Base-by-base conservation (phyloP, 2,329 filamentous ascomycete genomes). In the Aplosporella prunicola region DNA sequence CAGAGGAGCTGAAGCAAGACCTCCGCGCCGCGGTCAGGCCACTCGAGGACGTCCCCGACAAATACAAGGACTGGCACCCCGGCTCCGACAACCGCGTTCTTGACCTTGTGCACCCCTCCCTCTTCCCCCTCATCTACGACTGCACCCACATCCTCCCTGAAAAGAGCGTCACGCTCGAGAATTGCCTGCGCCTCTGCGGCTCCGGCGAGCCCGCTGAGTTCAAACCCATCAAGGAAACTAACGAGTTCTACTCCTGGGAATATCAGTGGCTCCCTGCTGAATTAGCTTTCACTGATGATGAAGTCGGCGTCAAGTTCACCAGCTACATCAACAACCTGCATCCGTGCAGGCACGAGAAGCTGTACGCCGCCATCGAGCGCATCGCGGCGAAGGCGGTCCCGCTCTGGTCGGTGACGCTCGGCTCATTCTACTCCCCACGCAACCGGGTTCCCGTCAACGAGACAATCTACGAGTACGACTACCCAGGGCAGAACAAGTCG, bases 41-140 rank as follows among this genome's bases (percentile, higher is more conserved):
- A 0, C 58, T 83, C 2, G 69, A 79, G 41, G 53, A 69, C 13
- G 61, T 71, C 1, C 66, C 69, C 0, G 66, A 71, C 5, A 40
- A 58, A 0, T 37, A 61, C 20, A 67, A 69, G 45, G 76, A 79
- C 51, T 82, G 71, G 67, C 74, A 81, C 52, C 78, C 77, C 0
- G 61, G 67, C 2, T 75, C 71, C 1, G 59, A 74, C 20, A 53
- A 60, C 1, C 68, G 66, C 42, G 75, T 82, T 2, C 66, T 78
- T 1, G 71, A 82, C 48, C 57, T 82, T 2, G 66, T 82, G 5
- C 69, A 82, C 45, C 76, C 78, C 1, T 81, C 75, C 0, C 59
- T 82, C 5, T 82, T 68, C 45, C 76, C 78, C 0, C 53, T 82
- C 0, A 51, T 74, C 1, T 76, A 74, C 45, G 72, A 71, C 0